A percentile compares a stretch with the other conserved stretches of the same genome.
phyloP scores from a whole-genome alignment of 768 basidiomycete species.

The Xerocomus spinulosus region DNA sequence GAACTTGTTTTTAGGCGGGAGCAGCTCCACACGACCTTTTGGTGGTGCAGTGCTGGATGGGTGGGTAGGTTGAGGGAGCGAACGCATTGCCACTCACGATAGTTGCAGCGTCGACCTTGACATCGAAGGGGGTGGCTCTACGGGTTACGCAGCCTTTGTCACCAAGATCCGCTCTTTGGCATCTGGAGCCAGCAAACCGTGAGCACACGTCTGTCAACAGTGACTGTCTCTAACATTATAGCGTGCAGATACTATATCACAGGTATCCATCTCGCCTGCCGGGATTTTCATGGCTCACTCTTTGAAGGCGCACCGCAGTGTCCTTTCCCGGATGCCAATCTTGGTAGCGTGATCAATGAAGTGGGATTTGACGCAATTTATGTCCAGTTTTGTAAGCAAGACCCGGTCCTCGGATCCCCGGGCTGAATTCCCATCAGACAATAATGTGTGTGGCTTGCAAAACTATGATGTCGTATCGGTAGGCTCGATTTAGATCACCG shows the following conservation, averaged over 20 bases:
- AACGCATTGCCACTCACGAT: neutral
- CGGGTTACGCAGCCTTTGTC: conserved; percentile 46
- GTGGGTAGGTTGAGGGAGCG: conserved; percentile 22
- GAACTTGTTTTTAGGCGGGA: conserved; percentile 47
- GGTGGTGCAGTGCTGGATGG: conserved; percentile 44
- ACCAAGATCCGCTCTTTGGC: conserved; percentile 26
- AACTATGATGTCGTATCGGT: conserved; percentile 53
- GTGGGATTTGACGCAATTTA: conserved; percentile 70
- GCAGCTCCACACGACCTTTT: conserved; percentile 40
- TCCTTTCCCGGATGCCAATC: conserved; percentile 61
- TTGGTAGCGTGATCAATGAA: conserved; percentile 55
- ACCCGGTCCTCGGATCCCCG: neutral
- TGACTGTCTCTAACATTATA: conserved; percentile 1
- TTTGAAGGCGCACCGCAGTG: conserved; percentile 38
- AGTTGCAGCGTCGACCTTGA: conserved; percentile 59
- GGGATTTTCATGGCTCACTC: neutral
- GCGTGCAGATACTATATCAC: conserved; percentile 60
- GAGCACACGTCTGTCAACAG: neutral
- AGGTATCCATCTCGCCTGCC: conserved; percentile 21
- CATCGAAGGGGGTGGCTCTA: conserved; percentile 61
- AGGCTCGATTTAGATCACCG: conserved; percentile 19
- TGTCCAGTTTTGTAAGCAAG: conserved; percentile 53
- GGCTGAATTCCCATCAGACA: conserved; percentile 27
- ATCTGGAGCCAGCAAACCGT: conserved; percentile 22
- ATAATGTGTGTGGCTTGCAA: conserved; percentile 41